Evolutionary conservation across 495 filamentous ascomycete genomes (phyloP).

Genomic region (Penicillium cosmopolitanum): DNA sequence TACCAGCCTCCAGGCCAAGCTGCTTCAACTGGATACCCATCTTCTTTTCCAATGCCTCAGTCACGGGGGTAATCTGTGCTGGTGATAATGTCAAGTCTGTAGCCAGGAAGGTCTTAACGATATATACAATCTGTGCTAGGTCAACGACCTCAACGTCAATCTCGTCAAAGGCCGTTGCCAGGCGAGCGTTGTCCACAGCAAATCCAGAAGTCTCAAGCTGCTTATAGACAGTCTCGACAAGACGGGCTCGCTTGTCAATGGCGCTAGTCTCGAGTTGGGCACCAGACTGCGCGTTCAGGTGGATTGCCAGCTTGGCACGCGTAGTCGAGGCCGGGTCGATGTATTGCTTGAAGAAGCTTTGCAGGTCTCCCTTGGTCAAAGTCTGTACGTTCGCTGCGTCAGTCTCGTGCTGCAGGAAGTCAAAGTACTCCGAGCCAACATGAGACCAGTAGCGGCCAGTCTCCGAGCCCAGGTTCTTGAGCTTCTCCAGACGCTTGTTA

Average conservation of each 20-base stretch:
- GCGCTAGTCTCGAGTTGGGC: conserved; percentile 38
- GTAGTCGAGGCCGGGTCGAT: conserved; percentile 72
- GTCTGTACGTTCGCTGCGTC: conserved; percentile 76
- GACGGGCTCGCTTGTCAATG: conserved; percentile 56
- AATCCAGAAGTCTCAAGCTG: conserved; percentile 58
- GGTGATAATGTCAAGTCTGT: conserved; percentile 48
- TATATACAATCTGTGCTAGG: conserved; percentile 42
- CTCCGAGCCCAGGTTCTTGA: conserved; percentile 91
- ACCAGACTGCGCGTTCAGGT: conserved; percentile 75
- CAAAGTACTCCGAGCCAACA: conserved; percentile 82
- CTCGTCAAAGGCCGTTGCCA: conserved; percentile 48
- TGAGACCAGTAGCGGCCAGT: conserved; percentile 80
- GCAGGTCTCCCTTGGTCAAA: conserved; percentile 76
- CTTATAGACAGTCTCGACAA: conserved; percentile 52
- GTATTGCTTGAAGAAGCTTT: conserved; percentile 77
- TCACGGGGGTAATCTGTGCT: conserved; percentile 45
- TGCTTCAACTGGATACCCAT: conserved; percentile 46
- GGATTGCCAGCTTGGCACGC: conserved; percentile 80
- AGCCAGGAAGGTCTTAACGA: conserved; percentile 53
- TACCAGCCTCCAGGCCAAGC: conserved; percentile 40
- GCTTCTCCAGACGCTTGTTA: conserved; percentile 84
- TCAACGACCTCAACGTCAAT: conserved; percentile 52
- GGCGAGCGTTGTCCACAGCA: conserved; percentile 42
- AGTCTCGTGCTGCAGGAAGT: conserved; percentile 79
- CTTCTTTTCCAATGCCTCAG: conserved; percentile 49